Conservation (phyloP, 805 yeast genomes). For the Zygosaccharomyces bisporus region DNA sequence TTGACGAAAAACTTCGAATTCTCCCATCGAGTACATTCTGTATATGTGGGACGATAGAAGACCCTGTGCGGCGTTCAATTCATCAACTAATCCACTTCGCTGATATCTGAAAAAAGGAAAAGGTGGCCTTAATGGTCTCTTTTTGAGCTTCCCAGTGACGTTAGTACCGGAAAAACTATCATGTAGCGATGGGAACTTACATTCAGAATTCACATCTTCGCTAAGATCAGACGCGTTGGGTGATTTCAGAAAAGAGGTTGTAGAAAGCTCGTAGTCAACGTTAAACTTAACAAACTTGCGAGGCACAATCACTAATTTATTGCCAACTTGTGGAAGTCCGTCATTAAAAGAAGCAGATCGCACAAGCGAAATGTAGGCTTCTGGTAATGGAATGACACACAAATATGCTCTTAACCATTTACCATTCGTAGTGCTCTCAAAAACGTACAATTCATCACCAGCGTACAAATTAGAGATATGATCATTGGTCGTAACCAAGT, state of each 20-base stretch:
- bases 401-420: conserved; percentile 82
- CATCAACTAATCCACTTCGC: conserved; percentile 47
- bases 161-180: conserved; percentile 25
- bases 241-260: conserved; percentile 31
- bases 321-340: conserved; percentile 54
- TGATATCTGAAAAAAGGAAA: conserved; percentile 51
- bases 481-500: conserved; percentile 31
- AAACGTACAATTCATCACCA: conserved; percentile 74
- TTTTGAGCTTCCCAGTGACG: background rate
- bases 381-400: conserved; percentile 63
- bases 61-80: conserved; percentile 54
- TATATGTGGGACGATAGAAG: conserved; percentile 61
- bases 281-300: conserved; percentile 47
- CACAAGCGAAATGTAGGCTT: conserved; percentile 52
- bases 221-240: conserved; percentile 27
- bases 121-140: conserved; percentile 44
- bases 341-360: conserved; percentile 51
- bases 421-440: conserved; percentile 52
- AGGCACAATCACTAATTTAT: conserved; percentile 60
- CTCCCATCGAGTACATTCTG: conserved; percentile 67
- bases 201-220: conserved; percentile 8
- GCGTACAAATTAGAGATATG: conserved; percentile 55
- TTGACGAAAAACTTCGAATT: conserved; percentile 57
- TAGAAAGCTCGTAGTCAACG: conserved; percentile 41
- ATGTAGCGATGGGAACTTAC: conserved; percentile 34